Evolutionary conservation across 2,329 filamentous ascomycete genomes (phyloP), one percentile per base, ranked within the genome.

Genomic region (Exophiala alcalophila): DNA sequence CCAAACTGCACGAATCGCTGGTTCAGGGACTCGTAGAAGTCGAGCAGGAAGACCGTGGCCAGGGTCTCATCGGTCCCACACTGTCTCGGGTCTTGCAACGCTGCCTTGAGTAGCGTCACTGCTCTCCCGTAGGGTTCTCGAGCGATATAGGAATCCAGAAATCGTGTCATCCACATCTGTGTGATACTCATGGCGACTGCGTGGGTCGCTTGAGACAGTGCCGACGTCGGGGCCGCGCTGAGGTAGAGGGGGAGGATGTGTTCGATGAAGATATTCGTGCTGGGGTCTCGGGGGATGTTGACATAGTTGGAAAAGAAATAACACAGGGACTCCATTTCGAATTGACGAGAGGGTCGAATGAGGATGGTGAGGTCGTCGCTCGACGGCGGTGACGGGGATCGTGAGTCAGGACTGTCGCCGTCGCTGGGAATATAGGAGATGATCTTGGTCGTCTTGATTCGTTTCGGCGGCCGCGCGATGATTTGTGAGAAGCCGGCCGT

Each of bases 291-390:
- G 4, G 49, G 49, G 8, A 45, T 49, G 27, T 49, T 44, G 49
- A 52, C 46, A 35, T 52, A 52, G 26, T 52, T 52, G 10, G 26
- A 24, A 23, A 52, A 47, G 42, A 52, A 52, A 27, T 43, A 52
- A 15, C 29, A 30, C 7, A 52, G 11, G 3, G 46, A 49, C 24
- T 47, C 49, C 16, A 35, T 12, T 28, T 46, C 41, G 9, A 37
- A 14, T 26, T 47, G 31, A 14, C 49, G 42, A 11, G 43, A 47
- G 8, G 48, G 48, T 18, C 18, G 12, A 7, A 44, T 15, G 5
- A 44, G 15, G 14, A 47, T 25, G 23, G 25, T 20, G 5, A 31
- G 25, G 20, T 26, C 19, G 23, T 38, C n/a, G 14, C 20, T n/a
- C 11, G 11, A 32, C 12, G 20, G 12, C 18, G n/a, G 26, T 23